Base-by-base conservation (phyloP, 306 rosid species). In the Styphnolobium japonicum region DNA sequence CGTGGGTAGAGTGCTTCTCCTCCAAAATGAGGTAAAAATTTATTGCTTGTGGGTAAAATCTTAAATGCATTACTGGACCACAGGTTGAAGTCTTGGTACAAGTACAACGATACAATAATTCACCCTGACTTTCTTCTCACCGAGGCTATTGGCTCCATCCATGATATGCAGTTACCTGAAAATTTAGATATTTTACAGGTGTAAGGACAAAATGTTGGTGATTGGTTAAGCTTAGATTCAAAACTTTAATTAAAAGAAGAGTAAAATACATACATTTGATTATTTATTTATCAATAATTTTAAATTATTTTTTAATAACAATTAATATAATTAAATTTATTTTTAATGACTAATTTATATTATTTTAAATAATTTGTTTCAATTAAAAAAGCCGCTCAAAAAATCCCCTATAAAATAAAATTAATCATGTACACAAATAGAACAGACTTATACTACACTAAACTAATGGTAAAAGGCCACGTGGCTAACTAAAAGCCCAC, bases 181-280 rank as follows among this genome's bases (percentile, higher is more conserved):
- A 42, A 23, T 52, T 52, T 53, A 25, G 75, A 14, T 21, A 21
- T 63, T 31, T 76, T 43, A 11, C 31, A 19, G 48, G 21, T 65
- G 37, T 33, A 51, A 34, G 71, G 7, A 76, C 81, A 64, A 37
- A 23, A 37, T 51, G n/a, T 55, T 40, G 82, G 36, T 67, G 25
- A 19, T 21, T 67, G 29, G 60, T 7, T 53, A 57, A 9, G 31
- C 49, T 42, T 78, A 19, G 19, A 37, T 39, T 65, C 74, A 36
- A 10, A 36, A 51, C 66, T 8, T 65, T 40, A 14, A 76, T 27
- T 27, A 27, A 27, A 3, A 1, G 31, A 27, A 27, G 3, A n/a
- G n/a, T n/a, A n/a, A n/a, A n/a, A n/a, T n/a, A n/a, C n/a, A n/a
- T n/a, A n/a, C n/a, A n/a, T n/a, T n/a, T n/a, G n/a, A n/a, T n/a